phyloP scores from a whole-genome alignment of 192 early-diverging fungal species.

The Anaeromyces robustus region DNA sequence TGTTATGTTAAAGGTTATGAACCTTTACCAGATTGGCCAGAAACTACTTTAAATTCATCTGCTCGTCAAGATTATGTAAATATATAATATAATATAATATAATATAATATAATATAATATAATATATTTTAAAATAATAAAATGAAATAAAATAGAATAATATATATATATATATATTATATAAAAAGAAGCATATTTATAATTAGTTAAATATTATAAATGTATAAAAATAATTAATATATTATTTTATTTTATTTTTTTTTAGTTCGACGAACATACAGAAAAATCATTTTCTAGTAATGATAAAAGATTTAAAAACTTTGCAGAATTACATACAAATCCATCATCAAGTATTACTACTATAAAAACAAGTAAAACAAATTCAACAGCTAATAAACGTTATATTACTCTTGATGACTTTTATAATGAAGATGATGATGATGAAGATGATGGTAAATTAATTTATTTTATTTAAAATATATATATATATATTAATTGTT shows the following conservation, averaged over 20 bases:
- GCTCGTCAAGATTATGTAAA: background rate
- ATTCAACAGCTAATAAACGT: background rate
- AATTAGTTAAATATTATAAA: too few species aligned
- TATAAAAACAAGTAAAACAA: background rate
- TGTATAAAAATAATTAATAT: too few species aligned
- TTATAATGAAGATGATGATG: background rate
- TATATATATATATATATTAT: too few species aligned
- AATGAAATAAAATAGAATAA: too few species aligned
- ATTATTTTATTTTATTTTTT: too few species aligned
- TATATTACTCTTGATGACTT: background rate
- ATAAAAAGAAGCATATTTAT: too few species aligned
- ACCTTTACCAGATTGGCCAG: conserved; percentile 66
- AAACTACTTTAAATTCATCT: background rate
- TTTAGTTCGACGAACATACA: too few species aligned
- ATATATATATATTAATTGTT: too few species aligned
- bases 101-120: too few species aligned
- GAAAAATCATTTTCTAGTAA: background rate
- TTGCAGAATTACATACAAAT: background rate
- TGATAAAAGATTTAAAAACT: background rate
- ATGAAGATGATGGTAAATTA: background rate
- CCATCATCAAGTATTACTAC: background rate
- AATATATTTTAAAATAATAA: too few species aligned
- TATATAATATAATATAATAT: too few species aligned
- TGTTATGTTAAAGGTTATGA: conserved; percentile 41
- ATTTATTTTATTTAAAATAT: too few species aligned